Evolutionary conservation across 805 yeast species (phyloP).

Genomic region (Zygoascus tannicola): DNA sequence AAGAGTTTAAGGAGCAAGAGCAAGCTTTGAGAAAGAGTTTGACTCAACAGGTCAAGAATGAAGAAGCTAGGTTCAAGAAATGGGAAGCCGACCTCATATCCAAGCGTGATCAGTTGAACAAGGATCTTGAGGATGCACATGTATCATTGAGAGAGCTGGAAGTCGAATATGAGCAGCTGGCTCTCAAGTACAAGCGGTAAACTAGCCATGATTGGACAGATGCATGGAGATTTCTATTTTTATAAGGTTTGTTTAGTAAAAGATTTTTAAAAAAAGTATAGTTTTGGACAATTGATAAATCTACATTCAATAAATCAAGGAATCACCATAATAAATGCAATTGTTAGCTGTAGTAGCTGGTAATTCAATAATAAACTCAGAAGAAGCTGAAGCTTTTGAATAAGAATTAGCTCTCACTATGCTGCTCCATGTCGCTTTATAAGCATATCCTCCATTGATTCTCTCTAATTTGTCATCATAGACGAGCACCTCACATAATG

Average conservation of each 20-base stretch:
- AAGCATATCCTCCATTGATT: conserved; percentile 48
- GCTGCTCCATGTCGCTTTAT: conserved; percentile 77
- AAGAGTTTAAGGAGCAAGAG: conserved; percentile 94
- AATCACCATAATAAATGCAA: conserved; percentile 27
- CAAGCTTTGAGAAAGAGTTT: conserved; percentile 86
- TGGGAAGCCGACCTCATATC: conserved; percentile 97
- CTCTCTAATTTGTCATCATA: conserved; percentile 80
- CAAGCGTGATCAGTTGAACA: conserved; percentile 88
- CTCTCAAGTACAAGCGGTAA: conserved; percentile 17
- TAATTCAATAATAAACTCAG: neutral
- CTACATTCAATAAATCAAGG: conserved; percentile 19
- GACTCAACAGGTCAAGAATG: conserved; percentile 93
- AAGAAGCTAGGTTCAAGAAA: conserved; percentile 94
- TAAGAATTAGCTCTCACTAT: conserved; percentile 56
- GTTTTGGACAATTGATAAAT: neutral
- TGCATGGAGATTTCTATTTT: neutral
- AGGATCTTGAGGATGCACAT: conserved; percentile 86
- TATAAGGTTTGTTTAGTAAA: neutral
- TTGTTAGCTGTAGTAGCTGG: conserved; percentile 23
- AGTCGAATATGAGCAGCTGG: conserved; percentile 24
- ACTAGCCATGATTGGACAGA: neutral
- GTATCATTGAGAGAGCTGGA: conserved; percentile 30
- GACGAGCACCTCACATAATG: conserved; percentile 78
- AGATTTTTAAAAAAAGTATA: too few relatives aligned
- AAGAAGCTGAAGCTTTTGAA: neutral